A percentile compares a stretch with the other conserved stretches of the same genome.
phyloP scores from a whole-genome alignment of 1,139 yeast species.

The Debaryomyces singareniensis region DNA sequence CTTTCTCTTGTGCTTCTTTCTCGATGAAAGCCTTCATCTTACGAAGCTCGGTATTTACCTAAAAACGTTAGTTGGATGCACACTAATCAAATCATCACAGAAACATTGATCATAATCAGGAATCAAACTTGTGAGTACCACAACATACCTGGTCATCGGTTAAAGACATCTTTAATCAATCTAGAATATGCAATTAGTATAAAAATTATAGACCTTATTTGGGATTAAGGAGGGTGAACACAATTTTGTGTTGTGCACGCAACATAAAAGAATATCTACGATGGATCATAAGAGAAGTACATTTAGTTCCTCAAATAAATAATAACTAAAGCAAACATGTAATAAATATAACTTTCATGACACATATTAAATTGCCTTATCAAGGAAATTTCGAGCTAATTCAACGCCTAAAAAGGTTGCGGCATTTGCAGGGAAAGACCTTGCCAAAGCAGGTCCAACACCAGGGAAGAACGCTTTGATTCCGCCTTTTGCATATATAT shows the following conservation, averaged over 20 bases:
- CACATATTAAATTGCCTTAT: constrained; percentile 21
- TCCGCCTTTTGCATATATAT: constrained; percentile 67
- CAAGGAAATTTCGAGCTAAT: constrained; percentile 67
- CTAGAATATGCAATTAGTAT: not conserved
- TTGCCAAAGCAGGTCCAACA: constrained; percentile 86
- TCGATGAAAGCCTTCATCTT: constrained; percentile 98
- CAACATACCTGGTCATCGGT: constrained; percentile 43
- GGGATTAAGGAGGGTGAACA: constrained; percentile 3
- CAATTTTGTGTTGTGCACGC: not conserved
- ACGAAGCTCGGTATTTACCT: constrained; percentile 93
- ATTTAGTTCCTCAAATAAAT: not conserved
- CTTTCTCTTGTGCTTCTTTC: constrained; percentile 98
- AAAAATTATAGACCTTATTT: constrained; percentile 1
- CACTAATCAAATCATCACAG: no score
- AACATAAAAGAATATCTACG: not conserved
- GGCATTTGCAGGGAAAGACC: constrained; percentile 97
- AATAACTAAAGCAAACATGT: not conserved
- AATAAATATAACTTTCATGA: not conserved
- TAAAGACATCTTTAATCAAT: constrained; percentile 28
- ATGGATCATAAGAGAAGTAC: not conserved
- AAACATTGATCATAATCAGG: no score
- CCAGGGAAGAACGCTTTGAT: constrained; percentile 95
- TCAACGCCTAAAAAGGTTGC: constrained; percentile 97
- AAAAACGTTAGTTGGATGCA: constrained; percentile 11
- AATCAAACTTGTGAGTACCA: not conserved